Percentiles rank a stretch among this genome's conserved stretches.
These are phyloP conservation scores for Chimonanthus salicifolius DNA, from an alignment of 164 flowering plant genomes.

Conservation along the genomic window DNA sequence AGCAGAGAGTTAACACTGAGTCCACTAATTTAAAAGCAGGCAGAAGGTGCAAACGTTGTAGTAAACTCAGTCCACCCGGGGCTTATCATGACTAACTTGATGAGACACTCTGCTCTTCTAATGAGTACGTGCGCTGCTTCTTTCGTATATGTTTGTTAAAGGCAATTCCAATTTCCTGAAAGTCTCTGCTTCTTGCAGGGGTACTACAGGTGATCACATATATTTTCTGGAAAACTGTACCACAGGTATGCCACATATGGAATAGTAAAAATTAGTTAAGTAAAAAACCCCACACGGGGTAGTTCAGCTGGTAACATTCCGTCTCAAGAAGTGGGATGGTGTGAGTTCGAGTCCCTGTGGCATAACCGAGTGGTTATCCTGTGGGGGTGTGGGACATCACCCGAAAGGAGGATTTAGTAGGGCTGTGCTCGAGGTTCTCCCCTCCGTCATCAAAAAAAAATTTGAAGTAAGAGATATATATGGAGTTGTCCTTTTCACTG, in stretches of 20 bases:
- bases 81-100: conserved; percentile 74
- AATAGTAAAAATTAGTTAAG: too few species aligned
- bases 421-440: too few species aligned
- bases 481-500: too few species aligned
- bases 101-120: conserved; percentile 46
- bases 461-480: too few species aligned
- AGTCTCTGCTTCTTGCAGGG: conserved; percentile 32
- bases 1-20: background rate
- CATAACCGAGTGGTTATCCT: too few species aligned
- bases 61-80: conserved; percentile 93
- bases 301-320: too few species aligned
- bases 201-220: conserved; percentile 40
- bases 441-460: too few species aligned
- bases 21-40: conserved; percentile 32
- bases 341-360: too few species aligned
- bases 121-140: conserved; percentile 44
- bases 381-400: too few species aligned
- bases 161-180: background rate
- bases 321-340: too few species aligned
- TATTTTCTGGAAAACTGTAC: conserved; percentile 79
- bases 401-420: too few species aligned
- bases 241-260: conserved; percentile 50
- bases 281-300: too few species aligned
- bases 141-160: background rate
- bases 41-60: conserved; percentile 74